phyloP scores from a whole-genome alignment of 129 eudicot genomes.

The Lactuca saligna region DNA sequence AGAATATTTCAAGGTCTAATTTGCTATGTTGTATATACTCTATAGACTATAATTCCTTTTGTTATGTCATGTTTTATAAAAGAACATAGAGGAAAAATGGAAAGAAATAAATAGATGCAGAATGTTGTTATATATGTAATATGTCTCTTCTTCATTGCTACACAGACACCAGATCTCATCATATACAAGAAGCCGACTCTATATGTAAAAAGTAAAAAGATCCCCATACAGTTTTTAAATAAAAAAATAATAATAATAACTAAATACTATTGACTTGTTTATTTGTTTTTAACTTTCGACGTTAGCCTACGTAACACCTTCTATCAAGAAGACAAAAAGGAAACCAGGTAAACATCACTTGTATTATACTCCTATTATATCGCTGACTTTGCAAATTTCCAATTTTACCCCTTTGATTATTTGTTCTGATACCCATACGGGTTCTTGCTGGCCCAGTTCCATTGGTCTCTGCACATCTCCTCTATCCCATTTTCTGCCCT shows the following conservation, averaged over 20 bases:
- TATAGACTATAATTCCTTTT: no score
- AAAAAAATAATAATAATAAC: conserved; percentile 14
- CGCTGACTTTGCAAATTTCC: conserved; percentile 18
- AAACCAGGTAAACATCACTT: conserved; percentile 25
- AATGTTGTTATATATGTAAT: conserved; percentile 27
- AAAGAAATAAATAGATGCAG: conserved; percentile 1
- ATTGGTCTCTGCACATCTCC: conserved; percentile 92
- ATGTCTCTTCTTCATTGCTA: conserved; percentile 29
- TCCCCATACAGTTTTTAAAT: background rate
- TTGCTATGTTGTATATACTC: no score
- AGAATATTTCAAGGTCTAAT: no score
- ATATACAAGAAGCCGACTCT: conserved; percentile 35
- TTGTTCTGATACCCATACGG: conserved; percentile 68
- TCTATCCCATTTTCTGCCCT: conserved; percentile 82
- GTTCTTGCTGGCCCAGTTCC: conserved; percentile 99
- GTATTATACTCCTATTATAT: conserved; percentile 23
- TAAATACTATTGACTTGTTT: conserved; percentile 22
- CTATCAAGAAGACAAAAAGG: conserved; percentile 15
- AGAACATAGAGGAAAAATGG: background rate
- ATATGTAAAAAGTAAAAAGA: conserved; percentile 21
- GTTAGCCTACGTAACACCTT: conserved; percentile 33
- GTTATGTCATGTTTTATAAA: no score
- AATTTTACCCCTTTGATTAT: conserved; percentile 13
- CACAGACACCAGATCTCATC: conserved; percentile 34
- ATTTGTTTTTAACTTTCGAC: conserved; percentile 19